Conservation (phyloP, 2,329 filamentous ascomycete genomes). For the Xylariaceae sp. region DNA sequence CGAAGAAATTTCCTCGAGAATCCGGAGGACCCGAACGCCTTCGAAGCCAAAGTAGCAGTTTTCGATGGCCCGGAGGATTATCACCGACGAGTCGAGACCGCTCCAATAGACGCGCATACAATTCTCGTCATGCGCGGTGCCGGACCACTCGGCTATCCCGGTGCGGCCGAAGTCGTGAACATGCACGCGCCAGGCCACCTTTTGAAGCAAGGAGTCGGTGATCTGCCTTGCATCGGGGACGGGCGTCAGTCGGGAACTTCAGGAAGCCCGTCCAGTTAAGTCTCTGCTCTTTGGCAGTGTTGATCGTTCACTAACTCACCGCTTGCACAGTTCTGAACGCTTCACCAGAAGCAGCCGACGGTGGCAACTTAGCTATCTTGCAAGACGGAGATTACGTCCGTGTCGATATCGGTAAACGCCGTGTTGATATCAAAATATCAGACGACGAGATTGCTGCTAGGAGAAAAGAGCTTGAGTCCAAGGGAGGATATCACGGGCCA, state of each 20-base stretch:
- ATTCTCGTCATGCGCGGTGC: conserved; percentile 49
- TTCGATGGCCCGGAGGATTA: conserved; percentile 53
- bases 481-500: conserved; percentile 37
- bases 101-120: conserved; percentile 39
- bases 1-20: conserved; percentile 43
- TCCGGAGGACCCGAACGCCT: conserved; percentile 45
- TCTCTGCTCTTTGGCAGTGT: too few species aligned
- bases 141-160: conserved; percentile 49
- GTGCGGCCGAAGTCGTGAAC: conserved; percentile 51
- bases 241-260: conserved; percentile 55
- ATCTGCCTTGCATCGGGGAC: conserved; percentile 52
- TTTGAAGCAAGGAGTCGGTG: conserved; percentile 43
- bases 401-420: conserved; percentile 47
- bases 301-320: too few species aligned
- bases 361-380: conserved; percentile 51
- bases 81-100: conserved; percentile 41
- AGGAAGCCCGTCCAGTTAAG: conserved; percentile 45
- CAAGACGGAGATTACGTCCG: conserved; percentile 48
- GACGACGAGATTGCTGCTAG: conserved; percentile 41
- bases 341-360: conserved; percentile 52
- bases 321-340: conserved; percentile 44
- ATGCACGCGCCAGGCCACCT: conserved; percentile 47
- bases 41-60: conserved; percentile 45
- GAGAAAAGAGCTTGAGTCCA: conserved; percentile 35
- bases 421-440: conserved; percentile 46